A percentile compares a stretch with the other conserved stretches of the same genome.
These are phyloP conservation scores for Solanum chilense DNA, from an alignment of 257 asterid species.

Conservation along the genomic window DNA sequence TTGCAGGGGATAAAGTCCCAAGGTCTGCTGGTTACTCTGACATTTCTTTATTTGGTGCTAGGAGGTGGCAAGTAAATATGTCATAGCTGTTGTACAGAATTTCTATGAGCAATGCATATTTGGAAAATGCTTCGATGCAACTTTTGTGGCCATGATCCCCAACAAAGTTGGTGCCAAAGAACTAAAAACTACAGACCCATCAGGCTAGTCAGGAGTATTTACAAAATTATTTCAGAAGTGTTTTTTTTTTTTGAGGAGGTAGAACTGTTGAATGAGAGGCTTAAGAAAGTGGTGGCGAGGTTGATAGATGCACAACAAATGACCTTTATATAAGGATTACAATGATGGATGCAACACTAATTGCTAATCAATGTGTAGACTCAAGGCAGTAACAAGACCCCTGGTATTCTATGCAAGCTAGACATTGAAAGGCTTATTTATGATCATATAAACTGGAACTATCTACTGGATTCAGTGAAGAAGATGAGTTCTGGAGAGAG, in stretches of 20 bases:
- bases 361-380: not conserved
- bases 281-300: not conserved
- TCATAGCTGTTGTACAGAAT: not conserved
- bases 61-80: not conserved
- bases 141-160: not conserved
- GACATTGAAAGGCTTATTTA: not conserved
- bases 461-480: not conserved
- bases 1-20: not conserved
- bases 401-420: not conserved
- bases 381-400: not conserved
- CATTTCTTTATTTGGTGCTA: not conserved
- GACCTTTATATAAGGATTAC: not conserved
- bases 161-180: not conserved
- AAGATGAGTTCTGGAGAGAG: not conserved
- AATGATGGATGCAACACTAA: not conserved
- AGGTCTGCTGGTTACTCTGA: not conserved
- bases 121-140: not conserved
- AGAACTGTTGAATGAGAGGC: not conserved
- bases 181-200: not conserved
- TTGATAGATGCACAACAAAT: not conserved
- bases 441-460: not conserved
- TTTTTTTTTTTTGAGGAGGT: too few relatives aligned
- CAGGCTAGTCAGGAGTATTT: not conserved
- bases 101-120: not conserved
- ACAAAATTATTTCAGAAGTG: not conserved